phyloP scores from a whole-genome alignment of 2,329 filamentous ascomycete genomes.

The Cercospora beticola region DNA sequence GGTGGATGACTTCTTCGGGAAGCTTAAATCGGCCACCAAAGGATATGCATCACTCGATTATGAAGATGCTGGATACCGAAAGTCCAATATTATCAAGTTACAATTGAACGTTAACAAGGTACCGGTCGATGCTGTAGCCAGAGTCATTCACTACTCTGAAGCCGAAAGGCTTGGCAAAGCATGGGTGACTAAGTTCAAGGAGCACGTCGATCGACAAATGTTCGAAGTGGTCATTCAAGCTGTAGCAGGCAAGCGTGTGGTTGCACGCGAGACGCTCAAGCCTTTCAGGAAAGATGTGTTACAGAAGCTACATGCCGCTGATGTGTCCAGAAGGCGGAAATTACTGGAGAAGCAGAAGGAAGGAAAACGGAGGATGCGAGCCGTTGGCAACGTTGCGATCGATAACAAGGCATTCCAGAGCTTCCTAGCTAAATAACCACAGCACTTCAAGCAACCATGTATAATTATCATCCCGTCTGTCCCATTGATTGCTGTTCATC shows the following conservation, averaged over 20 bases:
- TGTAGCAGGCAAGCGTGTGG: constrained; percentile 74
- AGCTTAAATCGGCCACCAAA: constrained; percentile 88
- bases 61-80: constrained; percentile 86
- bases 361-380: constrained; percentile 80
- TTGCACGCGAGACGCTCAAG: constrained; percentile 93
- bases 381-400: constrained; percentile 87
- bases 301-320: constrained; percentile 87
- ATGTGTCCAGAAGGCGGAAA: constrained; percentile 79
- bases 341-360: constrained; percentile 96
- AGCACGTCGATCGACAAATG: constrained; percentile 94
- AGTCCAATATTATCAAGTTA: constrained; percentile 79
- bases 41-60: constrained; percentile 96
- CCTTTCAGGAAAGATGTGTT: constrained; percentile 95
- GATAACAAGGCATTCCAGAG: constrained; percentile 94
- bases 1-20: constrained; percentile 96
- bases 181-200: constrained; percentile 96
- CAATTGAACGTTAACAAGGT: constrained; percentile 91
- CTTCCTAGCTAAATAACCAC: constrained; percentile 73
- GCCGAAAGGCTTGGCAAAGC: constrained; percentile 74
- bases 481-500: neutral
- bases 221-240: constrained; percentile 97
- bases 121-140: constrained; percentile 90
- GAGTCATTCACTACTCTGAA: constrained; percentile 81
- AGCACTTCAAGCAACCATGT: neutral
- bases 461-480: neutral